Percentiles rank a stretch among this genome's conserved stretches.
phyloP scores from a whole-genome alignment of 2,329 filamentous ascomycete genomes.

The Fusarium multiceps region DNA sequence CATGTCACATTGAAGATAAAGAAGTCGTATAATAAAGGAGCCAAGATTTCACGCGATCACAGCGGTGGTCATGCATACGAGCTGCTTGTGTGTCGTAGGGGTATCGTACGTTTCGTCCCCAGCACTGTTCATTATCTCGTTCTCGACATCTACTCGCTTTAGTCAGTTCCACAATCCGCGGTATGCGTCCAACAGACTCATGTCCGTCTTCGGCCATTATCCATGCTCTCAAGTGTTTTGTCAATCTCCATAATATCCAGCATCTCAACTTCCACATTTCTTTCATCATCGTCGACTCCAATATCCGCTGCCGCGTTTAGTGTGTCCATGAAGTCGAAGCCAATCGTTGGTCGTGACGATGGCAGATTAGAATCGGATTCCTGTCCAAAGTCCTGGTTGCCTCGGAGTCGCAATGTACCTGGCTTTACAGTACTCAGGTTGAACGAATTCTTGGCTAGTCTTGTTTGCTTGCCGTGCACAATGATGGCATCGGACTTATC shows the following conservation, averaged over 20 bases:
- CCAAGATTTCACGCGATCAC: constrained; percentile 5
- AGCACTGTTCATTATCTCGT: constrained; percentile 37
- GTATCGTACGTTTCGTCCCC: constrained; percentile 54
- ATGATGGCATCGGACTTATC: constrained; percentile 65
- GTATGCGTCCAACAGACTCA: constrained; percentile 56
- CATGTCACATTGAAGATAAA: constrained; percentile 15
- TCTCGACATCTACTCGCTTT: constrained; percentile 42
- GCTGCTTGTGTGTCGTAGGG: constrained; percentile 36
- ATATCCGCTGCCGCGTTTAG: constrained; percentile 65
- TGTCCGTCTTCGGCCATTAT: constrained; percentile 58
- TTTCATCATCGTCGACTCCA: constrained; percentile 59
- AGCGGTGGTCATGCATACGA: constrained; percentile 5
- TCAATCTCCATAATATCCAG: constrained; percentile 75
- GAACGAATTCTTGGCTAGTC: constrained; percentile 56
- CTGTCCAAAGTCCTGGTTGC: constrained; percentile 38
- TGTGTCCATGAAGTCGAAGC: constrained; percentile 63
- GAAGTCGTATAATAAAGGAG: constrained; percentile 2
- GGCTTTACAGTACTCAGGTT: constrained; percentile 62
- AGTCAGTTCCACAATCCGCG: constrained; percentile 22
- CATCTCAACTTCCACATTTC: constrained; percentile 70
- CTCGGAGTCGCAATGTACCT: constrained; percentile 50
- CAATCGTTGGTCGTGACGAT: constrained; percentile 50
- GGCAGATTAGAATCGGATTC: constrained; percentile 43
- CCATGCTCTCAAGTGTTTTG: constrained; percentile 67
- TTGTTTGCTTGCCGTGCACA: constrained; percentile 60